Percentiles rank a stretch among this genome's conserved stretches.
phyloP scores from a whole-genome alignment of 768 basidiomycete species.

The Boletus pseudopeckii region DNA sequence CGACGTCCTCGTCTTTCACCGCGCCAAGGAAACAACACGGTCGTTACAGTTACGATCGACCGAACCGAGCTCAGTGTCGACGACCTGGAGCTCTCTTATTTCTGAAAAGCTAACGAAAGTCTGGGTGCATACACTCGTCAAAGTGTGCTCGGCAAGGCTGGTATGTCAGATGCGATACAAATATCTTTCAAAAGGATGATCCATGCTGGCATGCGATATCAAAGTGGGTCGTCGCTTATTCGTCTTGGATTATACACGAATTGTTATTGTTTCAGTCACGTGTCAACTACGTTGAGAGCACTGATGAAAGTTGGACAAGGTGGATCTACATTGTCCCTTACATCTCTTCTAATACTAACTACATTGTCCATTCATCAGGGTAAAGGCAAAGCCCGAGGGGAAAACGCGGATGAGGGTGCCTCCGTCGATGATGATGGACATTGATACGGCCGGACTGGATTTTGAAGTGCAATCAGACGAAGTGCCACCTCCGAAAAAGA shows the following conservation, averaged over 20 bases:
- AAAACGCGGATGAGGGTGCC: slow-evolving; percentile 48
- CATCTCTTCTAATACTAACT: neutral
- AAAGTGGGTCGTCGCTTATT: slow-evolving; percentile 48
- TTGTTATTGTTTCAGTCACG: slow-evolving; percentile 49
- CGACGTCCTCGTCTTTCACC: slow-evolving; percentile 88
- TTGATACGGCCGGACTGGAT: slow-evolving; percentile 56
- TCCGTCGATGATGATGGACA: slow-evolving; percentile 67
- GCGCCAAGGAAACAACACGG: slow-evolving; percentile 57
- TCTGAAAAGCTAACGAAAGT: slow-evolving; percentile 78
- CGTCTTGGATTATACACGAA: neutral
- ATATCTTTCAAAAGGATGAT: slow-evolving; percentile 97
- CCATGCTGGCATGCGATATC: slow-evolving; percentile 90
- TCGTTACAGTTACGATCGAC: slow-evolving; percentile 63
- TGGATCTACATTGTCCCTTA: slow-evolving; percentile 15
- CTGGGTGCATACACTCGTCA: slow-evolving; percentile 83
- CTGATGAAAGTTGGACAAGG: slow-evolving; percentile 69
- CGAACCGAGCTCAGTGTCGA: slow-evolving; percentile 81
- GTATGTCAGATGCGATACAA: slow-evolving; percentile 92
- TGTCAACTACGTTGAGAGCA: slow-evolving; percentile 51
- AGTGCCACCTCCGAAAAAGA: slow-evolving; percentile 42
- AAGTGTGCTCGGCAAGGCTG: slow-evolving; percentile 85
- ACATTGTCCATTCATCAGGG: slow-evolving; percentile 31
- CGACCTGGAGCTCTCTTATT: slow-evolving; percentile 59
- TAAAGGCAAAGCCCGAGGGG: slow-evolving; percentile 49
- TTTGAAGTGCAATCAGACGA: slow-evolving; percentile 42